Base-by-base conservation (phyloP, 2,329 filamentous ascomycete genomes). In the Alternaria brassicicola region DNA sequence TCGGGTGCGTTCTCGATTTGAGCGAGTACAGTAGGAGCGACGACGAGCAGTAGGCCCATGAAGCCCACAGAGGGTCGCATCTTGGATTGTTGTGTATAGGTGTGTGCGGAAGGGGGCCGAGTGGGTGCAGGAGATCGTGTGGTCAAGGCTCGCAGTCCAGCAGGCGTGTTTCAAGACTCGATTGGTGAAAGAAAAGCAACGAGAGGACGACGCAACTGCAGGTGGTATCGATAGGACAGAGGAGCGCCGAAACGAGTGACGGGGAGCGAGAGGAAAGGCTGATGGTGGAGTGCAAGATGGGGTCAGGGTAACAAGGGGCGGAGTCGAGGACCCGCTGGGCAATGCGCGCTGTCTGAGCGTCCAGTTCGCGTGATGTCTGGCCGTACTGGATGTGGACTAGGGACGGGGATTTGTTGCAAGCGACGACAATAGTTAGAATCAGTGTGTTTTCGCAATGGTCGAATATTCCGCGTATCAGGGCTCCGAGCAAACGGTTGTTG, bases 11-110 rank as follows among this genome's bases (percentile, higher is more conserved):
- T 55, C 35, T 67, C 55, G 51, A 62, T 60, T 52, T 78, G 76
- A 6, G 76, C 76, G 26, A 73, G 66, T 23, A 71, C 68, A 21
- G 63, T 52, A 30, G 76, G 72, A 28, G 74, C 69, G 19, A 71
- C 64, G 31, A 72, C 61, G 57, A 76, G 61, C 43, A 75, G 61
- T 52, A 76, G 56, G 57, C 71, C 67, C 31, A 75, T 46, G 35
- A 76, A 63, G 65, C 66, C 67, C 62, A 66, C 50, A 10, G 72
- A 75, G 31, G 67, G 66, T 39, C 72, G 71, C 74, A 76, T 77
- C 25, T 35, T 45, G 61, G 48, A 60, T 49, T 42, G 60, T 36
- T 50, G 55, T 59, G 57, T 68, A 48, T 55, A 55, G 60, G 59
- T 38, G 57, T 62, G 41, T 55, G 38, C 48, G 19, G 47, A 35